These are phyloP conservation scores for Citeromyces siamensis DNA, from an alignment of 1,139 yeast genomes.

Conservation along the genomic window DNA sequence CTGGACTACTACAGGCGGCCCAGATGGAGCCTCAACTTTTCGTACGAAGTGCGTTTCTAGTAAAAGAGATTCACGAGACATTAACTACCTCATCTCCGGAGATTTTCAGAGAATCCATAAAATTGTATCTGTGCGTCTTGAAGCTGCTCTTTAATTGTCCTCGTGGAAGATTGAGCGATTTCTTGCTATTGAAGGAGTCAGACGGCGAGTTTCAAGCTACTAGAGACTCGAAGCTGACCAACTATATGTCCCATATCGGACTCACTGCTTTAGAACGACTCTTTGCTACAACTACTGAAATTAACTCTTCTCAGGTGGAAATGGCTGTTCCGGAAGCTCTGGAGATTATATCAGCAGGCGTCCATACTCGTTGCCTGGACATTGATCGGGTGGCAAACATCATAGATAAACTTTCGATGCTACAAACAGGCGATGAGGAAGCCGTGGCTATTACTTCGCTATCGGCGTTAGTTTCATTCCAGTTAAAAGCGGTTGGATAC, in stretches of 20 bases:
- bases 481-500: constrained; percentile 33
- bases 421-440: constrained; percentile 12
- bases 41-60: background rate
- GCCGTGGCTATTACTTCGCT: constrained; percentile 26
- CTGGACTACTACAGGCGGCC: background rate
- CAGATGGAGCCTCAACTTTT: background rate
- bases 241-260: background rate
- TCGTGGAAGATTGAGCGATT: background rate
- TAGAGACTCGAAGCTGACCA: background rate
- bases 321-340: constrained; percentile 18
- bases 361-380: constrained; percentile 19
- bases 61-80: background rate
- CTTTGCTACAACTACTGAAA: background rate
- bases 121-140: background rate
- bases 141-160: background rate
- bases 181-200: background rate
- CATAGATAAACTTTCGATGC: constrained; percentile 9
- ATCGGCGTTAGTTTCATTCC: constrained; percentile 34
- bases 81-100: background rate
- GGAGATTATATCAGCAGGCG: constrained; percentile 28
- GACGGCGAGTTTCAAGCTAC: background rate
- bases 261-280: background rate
- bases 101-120: background rate
- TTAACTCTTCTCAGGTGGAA: constrained; percentile 9
- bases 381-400: constrained; percentile 14